These are phyloP conservation scores for Sphenostylis stenocarpa DNA, from an alignment of 306 rosid species.

Conservation along the genomic window DNA sequence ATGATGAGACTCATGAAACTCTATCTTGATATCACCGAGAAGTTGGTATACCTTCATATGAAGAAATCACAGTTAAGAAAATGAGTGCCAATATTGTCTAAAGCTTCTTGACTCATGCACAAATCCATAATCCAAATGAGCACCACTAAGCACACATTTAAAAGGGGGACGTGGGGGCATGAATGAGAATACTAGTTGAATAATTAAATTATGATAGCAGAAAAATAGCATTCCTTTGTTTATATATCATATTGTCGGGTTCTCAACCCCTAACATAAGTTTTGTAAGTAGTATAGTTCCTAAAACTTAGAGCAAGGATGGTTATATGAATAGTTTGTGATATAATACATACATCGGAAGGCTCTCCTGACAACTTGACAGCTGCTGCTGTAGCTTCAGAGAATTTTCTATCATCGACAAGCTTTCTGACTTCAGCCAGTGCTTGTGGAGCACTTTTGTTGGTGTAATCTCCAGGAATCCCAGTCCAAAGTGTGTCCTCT, in stretches of 20 bases:
- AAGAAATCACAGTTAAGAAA: conserved; percentile 23
- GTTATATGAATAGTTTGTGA: conserved; percentile 23
- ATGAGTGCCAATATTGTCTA: not conserved
- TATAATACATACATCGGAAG: conserved; percentile 60
- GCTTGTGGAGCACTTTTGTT: conserved; percentile 70
- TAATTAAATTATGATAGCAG: conserved; percentile 1
- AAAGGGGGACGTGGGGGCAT: not conserved
- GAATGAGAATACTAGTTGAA: conserved; percentile 4
- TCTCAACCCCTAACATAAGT: not conserved
- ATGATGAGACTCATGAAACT: conserved; percentile 74
- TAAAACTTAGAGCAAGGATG: not conserved
- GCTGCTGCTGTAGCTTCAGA: conserved; percentile 77
- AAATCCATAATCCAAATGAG: not conserved
- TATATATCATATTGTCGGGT: not conserved
- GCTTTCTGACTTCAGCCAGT: conserved; percentile 70
- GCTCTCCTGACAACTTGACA: conserved; percentile 63
- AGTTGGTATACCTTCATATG: conserved; percentile 76
- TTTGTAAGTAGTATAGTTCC: conserved; percentile 8
- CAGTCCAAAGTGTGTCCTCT: conserved; percentile 99
- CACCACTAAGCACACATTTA: conserved; percentile 12
- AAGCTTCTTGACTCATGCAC: conserved; percentile 7
- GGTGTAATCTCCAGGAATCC: conserved; percentile 72
- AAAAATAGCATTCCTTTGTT: not conserved
- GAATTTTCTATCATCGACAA: conserved; percentile 68
- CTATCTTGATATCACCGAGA: conserved; percentile 77